Conservation (phyloP, 148 eudicot genomes). For the Rhododendron williamsianum region DNA sequence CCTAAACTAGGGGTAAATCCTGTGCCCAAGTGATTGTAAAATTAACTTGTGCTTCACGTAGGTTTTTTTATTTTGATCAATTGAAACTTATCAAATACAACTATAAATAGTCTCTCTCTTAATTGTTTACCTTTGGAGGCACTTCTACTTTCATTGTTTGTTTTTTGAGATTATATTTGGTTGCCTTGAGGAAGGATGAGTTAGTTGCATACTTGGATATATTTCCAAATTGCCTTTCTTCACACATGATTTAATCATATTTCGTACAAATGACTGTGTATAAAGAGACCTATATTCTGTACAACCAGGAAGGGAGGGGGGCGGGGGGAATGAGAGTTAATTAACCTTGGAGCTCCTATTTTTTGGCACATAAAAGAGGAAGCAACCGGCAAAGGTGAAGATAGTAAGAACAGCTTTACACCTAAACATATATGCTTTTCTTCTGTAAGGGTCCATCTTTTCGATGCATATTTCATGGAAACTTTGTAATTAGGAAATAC, state of each 20-base stretch:
- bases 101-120: not conserved
- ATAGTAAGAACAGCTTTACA: slow-evolving; percentile 37
- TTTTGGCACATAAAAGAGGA: slow-evolving; percentile 71
- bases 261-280: slow-evolving; percentile 2
- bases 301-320: slow-evolving; percentile 71
- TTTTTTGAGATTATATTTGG: not conserved
- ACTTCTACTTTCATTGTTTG: not conserved
- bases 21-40: not conserved
- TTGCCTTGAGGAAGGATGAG: not conserved
- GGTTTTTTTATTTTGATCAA: too few relatives aligned
- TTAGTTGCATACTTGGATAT: not conserved
- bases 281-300: slow-evolving; percentile 76
- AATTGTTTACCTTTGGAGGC: not conserved
- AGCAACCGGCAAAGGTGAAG: slow-evolving; percentile 29
- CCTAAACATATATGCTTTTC: not conserved
- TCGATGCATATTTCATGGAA: not conserved
- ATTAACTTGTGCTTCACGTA: not conserved
- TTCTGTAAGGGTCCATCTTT: not conserved
- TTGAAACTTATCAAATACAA: too few relatives aligned
- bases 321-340: slow-evolving; percentile 66
- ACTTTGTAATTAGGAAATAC: slow-evolving; percentile 4
- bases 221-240: not conserved
- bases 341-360: slow-evolving; percentile 82
- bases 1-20: too few relatives aligned
- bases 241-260: not conserved